These are phyloP conservation scores for Paspalum vaginatum DNA, from an alignment of 176 grass and related monocot genomes.

Conservation along the genomic window DNA sequence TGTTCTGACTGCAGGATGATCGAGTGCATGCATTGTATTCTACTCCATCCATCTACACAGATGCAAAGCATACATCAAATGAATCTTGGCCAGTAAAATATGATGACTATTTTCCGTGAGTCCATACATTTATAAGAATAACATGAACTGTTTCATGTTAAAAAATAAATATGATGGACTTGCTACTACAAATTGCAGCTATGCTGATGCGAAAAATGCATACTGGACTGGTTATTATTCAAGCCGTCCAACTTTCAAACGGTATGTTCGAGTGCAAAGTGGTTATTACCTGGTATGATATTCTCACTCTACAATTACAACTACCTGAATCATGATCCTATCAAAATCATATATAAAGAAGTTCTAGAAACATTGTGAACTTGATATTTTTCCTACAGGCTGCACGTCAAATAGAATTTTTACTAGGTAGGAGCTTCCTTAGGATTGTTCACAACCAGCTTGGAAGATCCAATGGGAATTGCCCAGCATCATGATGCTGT, in stretches of 20 bases:
- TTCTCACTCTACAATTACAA: not conserved
- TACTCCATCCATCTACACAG: constrained; percentile 89
- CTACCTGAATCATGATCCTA: not conserved
- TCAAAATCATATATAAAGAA: not conserved
- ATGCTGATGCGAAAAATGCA: constrained; percentile 80
- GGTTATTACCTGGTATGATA: constrained; percentile 86
- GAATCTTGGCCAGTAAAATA: constrained; percentile 86
- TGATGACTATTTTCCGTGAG: constrained; percentile 87
- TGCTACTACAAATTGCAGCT: constrained; percentile 52
- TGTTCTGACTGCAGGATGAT: constrained; percentile 61
- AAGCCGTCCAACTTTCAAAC: constrained; percentile 80
- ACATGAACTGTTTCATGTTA: not conserved
- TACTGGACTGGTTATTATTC: constrained; percentile 98
- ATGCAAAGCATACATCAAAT: constrained; percentile 75
- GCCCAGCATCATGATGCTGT: constrained; percentile 93
- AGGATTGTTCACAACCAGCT: constrained; percentile 66
- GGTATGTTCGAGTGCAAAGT: constrained; percentile 79
- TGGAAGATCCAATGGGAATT: constrained; percentile 78
- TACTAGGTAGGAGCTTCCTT: constrained; percentile 47
- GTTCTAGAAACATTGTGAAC: not conserved
- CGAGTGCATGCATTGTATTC: constrained; percentile 86
- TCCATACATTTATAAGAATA: not conserved
- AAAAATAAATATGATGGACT: not conserved
- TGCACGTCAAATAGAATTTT: constrained; percentile 82
- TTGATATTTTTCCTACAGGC: constrained; percentile 51